These are phyloP conservation scores for Solanum pennellii DNA, from an alignment of 257 asterid genomes.

Conservation along the genomic window DNA sequence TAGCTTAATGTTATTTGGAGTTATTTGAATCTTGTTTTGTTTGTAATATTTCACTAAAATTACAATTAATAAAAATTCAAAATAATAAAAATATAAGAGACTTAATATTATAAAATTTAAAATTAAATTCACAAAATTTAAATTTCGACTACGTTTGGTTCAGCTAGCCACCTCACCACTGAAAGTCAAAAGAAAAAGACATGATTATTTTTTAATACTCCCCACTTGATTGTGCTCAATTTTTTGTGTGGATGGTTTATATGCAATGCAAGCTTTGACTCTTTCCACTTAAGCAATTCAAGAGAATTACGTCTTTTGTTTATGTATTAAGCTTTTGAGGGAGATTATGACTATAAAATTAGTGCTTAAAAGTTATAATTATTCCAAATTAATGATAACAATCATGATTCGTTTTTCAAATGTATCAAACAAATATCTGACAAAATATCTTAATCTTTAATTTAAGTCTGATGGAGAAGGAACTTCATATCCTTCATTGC, in stretches of 20 bases:
- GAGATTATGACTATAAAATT: conserved; percentile 1
- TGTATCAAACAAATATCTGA: not conserved
- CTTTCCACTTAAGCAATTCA: conserved; percentile 22
- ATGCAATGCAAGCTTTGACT: conserved; percentile 24
- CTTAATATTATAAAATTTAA: not conserved
- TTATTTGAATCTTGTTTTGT: not conserved
- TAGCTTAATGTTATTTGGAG: not conserved
- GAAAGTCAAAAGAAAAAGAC: not conserved
- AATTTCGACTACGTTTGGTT: not conserved
- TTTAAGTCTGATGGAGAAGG: not conserved
- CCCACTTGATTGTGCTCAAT: conserved; percentile 10
- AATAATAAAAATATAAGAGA: not conserved
- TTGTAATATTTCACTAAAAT: not conserved
- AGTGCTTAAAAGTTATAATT: not conserved
- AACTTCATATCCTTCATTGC: not conserved
- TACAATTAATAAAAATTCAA: not conserved
- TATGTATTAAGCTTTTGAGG: conserved; percentile 3
- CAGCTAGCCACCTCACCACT: not conserved
- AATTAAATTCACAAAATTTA: not conserved
- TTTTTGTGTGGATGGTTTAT: conserved; percentile 25
- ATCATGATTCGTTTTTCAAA: not conserved
- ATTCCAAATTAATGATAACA: not conserved
- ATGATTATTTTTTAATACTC: not conserved
- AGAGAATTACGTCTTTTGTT: conserved; percentile 23
- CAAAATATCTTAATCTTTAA: not conserved